Percentiles rank a stretch among this genome's conserved stretches.
Evolutionary conservation across 2,329 filamentous ascomycete genomes (phyloP).

Genomic region (Cladophialophora chaetospira): DNA sequence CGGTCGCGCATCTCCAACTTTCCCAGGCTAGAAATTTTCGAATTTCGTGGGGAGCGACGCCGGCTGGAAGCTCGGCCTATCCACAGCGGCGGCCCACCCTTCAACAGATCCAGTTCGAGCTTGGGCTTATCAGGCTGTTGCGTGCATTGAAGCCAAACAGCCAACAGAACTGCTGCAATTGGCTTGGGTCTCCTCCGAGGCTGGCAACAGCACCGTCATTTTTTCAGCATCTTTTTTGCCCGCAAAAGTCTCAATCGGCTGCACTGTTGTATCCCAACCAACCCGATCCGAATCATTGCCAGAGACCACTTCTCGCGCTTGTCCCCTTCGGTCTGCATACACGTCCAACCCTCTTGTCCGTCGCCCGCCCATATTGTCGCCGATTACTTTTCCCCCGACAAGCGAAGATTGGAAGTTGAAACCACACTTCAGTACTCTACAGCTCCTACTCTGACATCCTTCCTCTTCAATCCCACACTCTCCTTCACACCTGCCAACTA

Average conservation of each 20-base stretch:
- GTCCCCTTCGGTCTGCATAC: slow-evolving; percentile 18
- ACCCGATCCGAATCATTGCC: slow-evolving; percentile 10
- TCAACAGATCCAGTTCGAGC: neutral
- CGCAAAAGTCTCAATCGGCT: neutral
- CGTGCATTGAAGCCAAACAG: slow-evolving; percentile 6
- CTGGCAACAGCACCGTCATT: neutral
- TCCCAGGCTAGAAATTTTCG: neutral
- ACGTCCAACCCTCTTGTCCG: slow-evolving; percentile 28
- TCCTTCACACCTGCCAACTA: neutral
- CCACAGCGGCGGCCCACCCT: slow-evolving; percentile 1
- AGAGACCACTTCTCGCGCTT: slow-evolving; percentile 16
- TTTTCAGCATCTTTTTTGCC: slow-evolving; percentile 6
- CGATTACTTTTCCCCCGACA: slow-evolving; percentile 22
- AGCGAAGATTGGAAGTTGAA: slow-evolving; percentile 6
- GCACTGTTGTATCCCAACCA: slow-evolving; percentile 10
- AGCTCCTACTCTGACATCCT: neutral
- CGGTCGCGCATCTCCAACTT: slow-evolving; percentile 1
- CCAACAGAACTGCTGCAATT: slow-evolving; percentile 2
- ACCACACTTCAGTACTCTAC: slow-evolving; percentile 13
- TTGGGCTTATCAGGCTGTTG: slow-evolving; percentile 6
- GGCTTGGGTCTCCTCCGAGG: neutral
- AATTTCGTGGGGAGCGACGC: neutral
- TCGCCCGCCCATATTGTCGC: slow-evolving; percentile 1
- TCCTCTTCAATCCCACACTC: neutral
- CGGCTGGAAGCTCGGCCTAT: neutral